These are phyloP conservation scores for Kwoniella europaea DNA, from an alignment of 768 basidiomycete species.

Conservation along the genomic window DNA sequence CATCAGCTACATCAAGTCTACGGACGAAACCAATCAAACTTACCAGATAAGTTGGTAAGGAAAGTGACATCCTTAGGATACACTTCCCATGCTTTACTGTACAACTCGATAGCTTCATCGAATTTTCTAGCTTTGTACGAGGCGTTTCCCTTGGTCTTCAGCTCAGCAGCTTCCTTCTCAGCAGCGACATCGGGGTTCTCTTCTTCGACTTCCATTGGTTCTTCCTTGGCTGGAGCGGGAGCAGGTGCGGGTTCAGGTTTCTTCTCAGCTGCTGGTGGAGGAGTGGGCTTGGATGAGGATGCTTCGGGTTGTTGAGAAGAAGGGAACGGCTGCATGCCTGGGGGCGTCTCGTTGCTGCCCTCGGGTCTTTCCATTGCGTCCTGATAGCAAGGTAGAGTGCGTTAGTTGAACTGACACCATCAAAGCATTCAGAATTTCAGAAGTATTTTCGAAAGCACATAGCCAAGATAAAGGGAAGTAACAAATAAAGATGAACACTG, in stretches of 20 bases:
- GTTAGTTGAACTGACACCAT: no score
- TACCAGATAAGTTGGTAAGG: conserved; percentile 86
- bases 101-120: conserved; percentile 73
- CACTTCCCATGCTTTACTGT: conserved; percentile 85
- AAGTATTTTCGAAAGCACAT: no score
- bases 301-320: conserved; percentile 40
- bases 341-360: conserved; percentile 78
- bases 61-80: conserved; percentile 94
- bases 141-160: conserved; percentile 77
- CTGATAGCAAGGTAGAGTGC: conserved; percentile 13
- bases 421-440: no score
- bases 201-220: conserved; percentile 61
- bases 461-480: no score
- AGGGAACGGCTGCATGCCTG: conserved; percentile 58
- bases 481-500: no score
- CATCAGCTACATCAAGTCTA: no score
- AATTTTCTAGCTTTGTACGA: conserved; percentile 88
- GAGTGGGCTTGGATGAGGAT: conserved; percentile 56
- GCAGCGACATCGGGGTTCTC: conserved; percentile 71
- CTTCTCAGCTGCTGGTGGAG: conserved; percentile 53
- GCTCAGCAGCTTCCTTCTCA: conserved; percentile 77
- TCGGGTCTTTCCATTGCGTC: conserved; percentile 82
- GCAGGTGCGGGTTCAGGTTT: conserved; percentile 58
- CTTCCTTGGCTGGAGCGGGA: conserved; percentile 35
- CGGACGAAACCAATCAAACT: conserved; percentile 14